Evolutionary conservation across 768 basidiomycete species (phyloP).

Genomic region (Suillus hirtellus): DNA sequence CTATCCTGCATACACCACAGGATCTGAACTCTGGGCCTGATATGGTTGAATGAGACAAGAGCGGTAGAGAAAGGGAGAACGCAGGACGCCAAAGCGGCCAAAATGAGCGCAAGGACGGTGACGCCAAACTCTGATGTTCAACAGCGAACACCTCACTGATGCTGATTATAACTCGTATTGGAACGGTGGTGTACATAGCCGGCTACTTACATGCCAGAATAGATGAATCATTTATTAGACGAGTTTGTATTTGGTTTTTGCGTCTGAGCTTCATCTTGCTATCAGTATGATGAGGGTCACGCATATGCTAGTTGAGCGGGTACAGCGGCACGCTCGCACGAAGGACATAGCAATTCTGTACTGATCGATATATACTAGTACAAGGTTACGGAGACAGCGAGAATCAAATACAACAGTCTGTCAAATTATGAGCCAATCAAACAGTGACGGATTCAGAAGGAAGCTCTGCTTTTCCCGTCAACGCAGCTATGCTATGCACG

Average conservation of each 20-base stretch:
- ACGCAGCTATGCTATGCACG: neutral
- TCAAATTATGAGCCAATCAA: neutral
- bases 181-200: neutral
- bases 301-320: no score
- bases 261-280: neutral
- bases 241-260: neutral
- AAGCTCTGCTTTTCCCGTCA: neutral
- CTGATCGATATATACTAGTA: neutral
- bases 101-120: slow-evolving; percentile 8
- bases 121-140: slow-evolving; percentile 25
- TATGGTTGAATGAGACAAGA: slow-evolving; percentile 21
- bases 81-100: neutral
- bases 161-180: neutral
- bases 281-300: no score
- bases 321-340: neutral
- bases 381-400: neutral
- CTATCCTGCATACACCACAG: slow-evolving; percentile 16
- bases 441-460: neutral
- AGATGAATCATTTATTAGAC: neutral
- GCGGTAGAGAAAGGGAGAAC: slow-evolving; percentile 14
- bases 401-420: neutral
- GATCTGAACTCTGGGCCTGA: slow-evolving; percentile 13
- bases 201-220: neutral
- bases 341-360: neutral
- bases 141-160: neutral